Base-by-base conservation (phyloP, 345 rosid species). In the Erysimum cheiranthoides region DNA sequence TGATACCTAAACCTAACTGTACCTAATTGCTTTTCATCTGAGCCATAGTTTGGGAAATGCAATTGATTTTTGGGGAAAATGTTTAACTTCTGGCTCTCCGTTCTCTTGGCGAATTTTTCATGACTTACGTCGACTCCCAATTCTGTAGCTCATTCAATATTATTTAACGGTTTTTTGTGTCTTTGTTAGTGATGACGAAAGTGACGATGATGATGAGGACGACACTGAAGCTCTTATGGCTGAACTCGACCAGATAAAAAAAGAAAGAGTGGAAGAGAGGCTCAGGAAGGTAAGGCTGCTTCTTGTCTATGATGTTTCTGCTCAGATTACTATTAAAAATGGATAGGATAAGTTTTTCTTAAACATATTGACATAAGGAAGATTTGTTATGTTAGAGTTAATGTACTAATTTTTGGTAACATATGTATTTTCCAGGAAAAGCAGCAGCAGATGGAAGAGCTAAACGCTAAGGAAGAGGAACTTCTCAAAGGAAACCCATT, bases 221-320 rank as follows among this genome's bases (percentile, higher is more conserved):
- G 95, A 94, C 75, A 90, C 93, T 36, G 89, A 88, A 84, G 97
- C 96, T 69, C 89, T 92, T 31, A 70, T 92, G 91, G 97, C 94
- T 12, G 98, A 90, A 87, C 98, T 92, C n/a, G 97, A 92, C 66
- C 85, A 86, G 71, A 92, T 94, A 70, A 94, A 89, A 89, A 94
- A 92, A 83, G 97, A 94, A 85, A 88, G 94, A 74, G 88, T 87
- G 53, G 96, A 94, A 82, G 98, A 94, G 86, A 87, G 87, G 83
- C 85, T 86, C 34, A 88, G 92, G 30, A 86, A 82, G 93, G 96
- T 90, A 80, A 82, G 61, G 40, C 38, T 64, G 39, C 31, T 66
- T 66, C 40, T 67, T 67, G 17, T 71, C 54, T 32, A n/a, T 27
- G 39, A 5, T 30, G 47, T 36, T 59, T 76, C 51, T 70, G 39